Evolutionary conservation across 768 basidiomycete genomes (phyloP).

Genomic region (Ramaria sp.): DNA sequence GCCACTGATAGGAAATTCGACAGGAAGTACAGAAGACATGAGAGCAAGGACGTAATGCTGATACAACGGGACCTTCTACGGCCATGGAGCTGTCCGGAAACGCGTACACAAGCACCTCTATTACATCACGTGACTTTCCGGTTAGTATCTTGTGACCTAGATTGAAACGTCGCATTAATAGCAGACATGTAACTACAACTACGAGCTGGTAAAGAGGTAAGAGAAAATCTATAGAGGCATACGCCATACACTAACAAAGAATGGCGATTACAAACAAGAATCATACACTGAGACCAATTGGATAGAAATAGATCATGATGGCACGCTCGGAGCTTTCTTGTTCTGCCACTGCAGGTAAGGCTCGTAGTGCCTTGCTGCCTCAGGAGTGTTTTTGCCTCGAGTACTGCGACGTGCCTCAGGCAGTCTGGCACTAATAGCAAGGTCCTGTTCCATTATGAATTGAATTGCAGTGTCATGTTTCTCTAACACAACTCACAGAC

Average conservation of each 20-base stretch:
- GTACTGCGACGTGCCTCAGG: constrained; percentile 76
- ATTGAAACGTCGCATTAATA: no score
- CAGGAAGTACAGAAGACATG: no score
- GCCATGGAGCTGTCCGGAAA: no score
- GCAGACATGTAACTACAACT: no score
- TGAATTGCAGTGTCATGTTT: constrained; percentile 9
- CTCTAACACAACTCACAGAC: constrained; percentile 38
- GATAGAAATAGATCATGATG: constrained; percentile 1
- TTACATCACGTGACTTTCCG: no score
- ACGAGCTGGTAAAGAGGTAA: not conserved
- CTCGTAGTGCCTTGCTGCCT: constrained; percentile 50
- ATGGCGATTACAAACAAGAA: no score
- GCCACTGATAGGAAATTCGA: no score
- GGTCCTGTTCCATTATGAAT: constrained; percentile 54
- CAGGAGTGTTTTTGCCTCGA: constrained; percentile 47
- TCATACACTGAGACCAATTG: no score
- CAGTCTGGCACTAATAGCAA: constrained; percentile 54
- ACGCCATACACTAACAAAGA: not conserved
- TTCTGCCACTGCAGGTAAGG: constrained; percentile 88
- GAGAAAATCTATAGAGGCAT: not conserved
- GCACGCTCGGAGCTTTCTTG: constrained; percentile 45
- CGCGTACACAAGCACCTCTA: no score
- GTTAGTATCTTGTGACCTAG: no score
- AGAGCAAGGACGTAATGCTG: no score
- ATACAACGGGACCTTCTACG: no score